Evolutionary conservation across 2,329 filamentous ascomycete species (phyloP).

Genomic region (Westerdykella sp.): DNA sequence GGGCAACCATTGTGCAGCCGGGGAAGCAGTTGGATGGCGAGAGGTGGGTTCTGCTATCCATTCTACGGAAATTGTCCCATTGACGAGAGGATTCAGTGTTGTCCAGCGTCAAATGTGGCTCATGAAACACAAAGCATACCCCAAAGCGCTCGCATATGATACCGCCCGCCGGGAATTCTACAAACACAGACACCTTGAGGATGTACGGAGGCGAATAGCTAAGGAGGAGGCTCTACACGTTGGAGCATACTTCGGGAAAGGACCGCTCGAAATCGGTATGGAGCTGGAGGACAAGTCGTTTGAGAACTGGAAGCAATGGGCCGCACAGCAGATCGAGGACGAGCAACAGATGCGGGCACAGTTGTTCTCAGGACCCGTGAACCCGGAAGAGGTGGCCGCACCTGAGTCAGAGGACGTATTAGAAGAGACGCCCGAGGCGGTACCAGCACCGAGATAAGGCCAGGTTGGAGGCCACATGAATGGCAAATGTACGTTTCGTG

Average conservation of each 20-base stretch:
- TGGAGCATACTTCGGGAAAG: conserved; percentile 83
- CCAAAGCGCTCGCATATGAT: conserved; percentile 71
- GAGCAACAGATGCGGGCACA: conserved; percentile 44
- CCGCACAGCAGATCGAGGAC: conserved; percentile 48
- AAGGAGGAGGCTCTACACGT: conserved; percentile 79
- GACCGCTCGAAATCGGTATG: conserved; percentile 69
- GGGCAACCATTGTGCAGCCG: conserved; percentile 70
- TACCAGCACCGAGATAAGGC: conserved; percentile 16
- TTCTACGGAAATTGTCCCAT: not conserved
- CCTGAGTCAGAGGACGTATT: conserved; percentile 27
- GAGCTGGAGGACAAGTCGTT: conserved; percentile 72
- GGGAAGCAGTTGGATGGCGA: conserved; percentile 77
- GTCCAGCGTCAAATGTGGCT: conserved; percentile 87
- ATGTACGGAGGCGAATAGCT: conserved; percentile 75
- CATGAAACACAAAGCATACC: conserved; percentile 53
- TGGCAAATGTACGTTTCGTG: too few relatives aligned
- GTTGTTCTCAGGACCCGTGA: conserved; percentile 31
- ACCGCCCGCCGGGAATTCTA: conserved; percentile 87
- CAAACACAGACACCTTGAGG: conserved; percentile 69
- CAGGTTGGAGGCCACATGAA: too few relatives aligned
- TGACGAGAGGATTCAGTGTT: conserved; percentile 54
- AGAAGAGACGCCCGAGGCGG: conserved; percentile 27
- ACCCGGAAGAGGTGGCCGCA: conserved; percentile 26
- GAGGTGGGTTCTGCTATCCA: conserved; percentile 51
- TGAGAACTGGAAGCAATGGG: conserved; percentile 83